Conservation (phyloP, 257 asterid genomes). For the Nicotiana undulata region DNA sequence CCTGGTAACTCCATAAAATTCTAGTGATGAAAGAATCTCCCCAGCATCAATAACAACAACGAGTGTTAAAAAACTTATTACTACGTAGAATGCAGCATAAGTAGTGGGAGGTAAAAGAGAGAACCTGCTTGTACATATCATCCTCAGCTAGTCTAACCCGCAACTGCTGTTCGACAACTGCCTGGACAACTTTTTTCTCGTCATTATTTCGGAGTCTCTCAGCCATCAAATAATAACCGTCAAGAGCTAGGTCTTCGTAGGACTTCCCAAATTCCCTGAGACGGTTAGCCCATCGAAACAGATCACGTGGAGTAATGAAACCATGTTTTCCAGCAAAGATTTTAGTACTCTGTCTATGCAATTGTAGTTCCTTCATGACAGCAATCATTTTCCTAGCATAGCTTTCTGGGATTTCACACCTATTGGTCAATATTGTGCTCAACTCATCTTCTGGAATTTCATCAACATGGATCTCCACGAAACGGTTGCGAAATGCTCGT, state of each 20-base stretch:
- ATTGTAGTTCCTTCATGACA: conserved; percentile 91
- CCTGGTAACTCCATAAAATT: not conserved
- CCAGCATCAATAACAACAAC: not conserved
- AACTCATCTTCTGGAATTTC: conserved; percentile 90
- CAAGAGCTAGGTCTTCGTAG: conserved; percentile 74
- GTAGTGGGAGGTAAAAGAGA: conserved; percentile 5
- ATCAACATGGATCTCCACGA: conserved; percentile 96
- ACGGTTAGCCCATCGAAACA: conserved; percentile 95
- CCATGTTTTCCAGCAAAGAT: conserved; percentile 98
- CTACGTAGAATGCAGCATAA: not conserved
- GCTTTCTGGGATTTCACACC: conserved; percentile 60
- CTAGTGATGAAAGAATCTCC: not conserved
- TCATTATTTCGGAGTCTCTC: conserved; percentile 82
- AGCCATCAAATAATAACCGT: conserved; percentile 85
- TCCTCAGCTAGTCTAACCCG: conserved; percentile 42
- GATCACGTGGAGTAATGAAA: conserved; percentile 91
- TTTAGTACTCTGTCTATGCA: conserved; percentile 81
- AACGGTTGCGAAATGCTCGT: conserved; percentile 97
- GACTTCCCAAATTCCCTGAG: conserved; percentile 41
- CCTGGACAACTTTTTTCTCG: conserved; percentile 63
- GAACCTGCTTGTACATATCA: conserved; percentile 67
- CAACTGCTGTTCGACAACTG: conserved; percentile 56
- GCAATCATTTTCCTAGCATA: conserved; percentile 72
- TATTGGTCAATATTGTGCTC: conserved; percentile 60
- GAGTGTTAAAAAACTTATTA: not conserved